Percentiles rank a stretch among this genome's conserved stretches.
Evolutionary conservation across 345 rosid species (phyloP).

Genomic region (Abelmoschus esculentus): DNA sequence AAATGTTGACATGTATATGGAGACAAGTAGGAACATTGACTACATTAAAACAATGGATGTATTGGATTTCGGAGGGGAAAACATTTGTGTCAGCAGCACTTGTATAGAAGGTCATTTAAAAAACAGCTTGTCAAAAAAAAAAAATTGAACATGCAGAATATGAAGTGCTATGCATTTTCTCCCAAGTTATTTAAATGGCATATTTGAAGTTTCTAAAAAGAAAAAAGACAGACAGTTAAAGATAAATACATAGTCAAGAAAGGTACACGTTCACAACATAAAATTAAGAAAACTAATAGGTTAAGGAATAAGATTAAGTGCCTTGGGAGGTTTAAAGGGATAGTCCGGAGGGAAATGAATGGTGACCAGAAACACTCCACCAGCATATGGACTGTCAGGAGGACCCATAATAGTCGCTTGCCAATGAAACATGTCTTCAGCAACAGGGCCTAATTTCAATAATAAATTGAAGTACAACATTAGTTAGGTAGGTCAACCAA

Average conservation of each 20-base stretch:
- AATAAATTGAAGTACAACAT: not conserved
- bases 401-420: constrained; percentile 27
- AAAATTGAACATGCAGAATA: not conserved
- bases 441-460: constrained; percentile 19
- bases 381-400: constrained; percentile 18
- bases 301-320: not conserved
- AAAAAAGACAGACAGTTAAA: not conserved
- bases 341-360: constrained; percentile 16
- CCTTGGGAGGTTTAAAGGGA: constrained; percentile 22
- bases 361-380: constrained; percentile 21
- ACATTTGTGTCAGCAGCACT: not conserved
- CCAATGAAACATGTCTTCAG: constrained; percentile 46
- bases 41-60: not conserved
- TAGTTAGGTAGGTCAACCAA: not conserved
- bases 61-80: not conserved
- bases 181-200: not conserved
- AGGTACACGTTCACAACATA: not conserved
- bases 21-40: not conserved
- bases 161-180: not conserved
- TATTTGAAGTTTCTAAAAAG: not conserved
- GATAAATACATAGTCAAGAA: not conserved
- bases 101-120: not conserved
- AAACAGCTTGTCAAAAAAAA: not conserved
- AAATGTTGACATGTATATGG: not conserved
- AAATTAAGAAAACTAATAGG: not conserved